Percentiles rank a stretch among this genome's conserved stretches.
Conservation (phyloP, 1,139 yeast species). For the Spathaspora sp. region DNA sequence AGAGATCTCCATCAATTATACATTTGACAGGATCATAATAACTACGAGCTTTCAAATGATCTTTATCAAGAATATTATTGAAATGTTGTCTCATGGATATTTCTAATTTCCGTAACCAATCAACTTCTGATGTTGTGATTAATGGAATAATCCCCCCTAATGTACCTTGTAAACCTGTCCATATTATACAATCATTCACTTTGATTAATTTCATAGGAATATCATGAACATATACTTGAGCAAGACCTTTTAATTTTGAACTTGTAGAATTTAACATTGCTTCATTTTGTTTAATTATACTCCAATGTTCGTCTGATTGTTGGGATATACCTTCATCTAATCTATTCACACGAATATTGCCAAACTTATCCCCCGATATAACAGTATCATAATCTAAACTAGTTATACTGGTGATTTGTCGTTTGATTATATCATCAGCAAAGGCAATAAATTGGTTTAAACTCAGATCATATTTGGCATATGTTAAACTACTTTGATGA, state of each 20-base stretch:
- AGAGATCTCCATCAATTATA: constrained; percentile 84
- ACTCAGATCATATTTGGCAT: constrained; percentile 51
- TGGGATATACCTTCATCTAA: constrained; percentile 47
- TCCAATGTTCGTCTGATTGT: constrained; percentile 51
- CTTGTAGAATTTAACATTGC: constrained; percentile 51
- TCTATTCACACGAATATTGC: constrained; percentile 71
- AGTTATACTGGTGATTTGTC: constrained; percentile 63
- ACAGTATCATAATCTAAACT: constrained; percentile 74
- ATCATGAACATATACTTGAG: constrained; percentile 71
- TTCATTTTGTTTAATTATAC: constrained; percentile 40
- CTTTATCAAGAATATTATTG: constrained; percentile 57
- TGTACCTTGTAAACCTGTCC: constrained; percentile 79
- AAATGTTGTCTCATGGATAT: constrained; percentile 36
- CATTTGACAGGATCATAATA: constrained; percentile 76
- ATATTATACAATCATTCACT: constrained; percentile 61
- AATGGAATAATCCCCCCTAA: constrained; percentile 75
- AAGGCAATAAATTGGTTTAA: constrained; percentile 59
- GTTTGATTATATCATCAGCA: constrained; percentile 66
- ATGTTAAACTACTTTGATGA: constrained; percentile 52
- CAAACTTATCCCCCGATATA: constrained; percentile 87
- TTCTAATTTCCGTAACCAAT: constrained; percentile 58
- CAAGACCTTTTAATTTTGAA: constrained; percentile 50
- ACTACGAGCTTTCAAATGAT: constrained; percentile 67
- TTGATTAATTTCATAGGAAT: constrained; percentile 61
- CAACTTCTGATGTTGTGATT: constrained; percentile 59